Base-by-base conservation (phyloP, 192 early-diverging fungal genomes). In the Coemansia sp. region DNA sequence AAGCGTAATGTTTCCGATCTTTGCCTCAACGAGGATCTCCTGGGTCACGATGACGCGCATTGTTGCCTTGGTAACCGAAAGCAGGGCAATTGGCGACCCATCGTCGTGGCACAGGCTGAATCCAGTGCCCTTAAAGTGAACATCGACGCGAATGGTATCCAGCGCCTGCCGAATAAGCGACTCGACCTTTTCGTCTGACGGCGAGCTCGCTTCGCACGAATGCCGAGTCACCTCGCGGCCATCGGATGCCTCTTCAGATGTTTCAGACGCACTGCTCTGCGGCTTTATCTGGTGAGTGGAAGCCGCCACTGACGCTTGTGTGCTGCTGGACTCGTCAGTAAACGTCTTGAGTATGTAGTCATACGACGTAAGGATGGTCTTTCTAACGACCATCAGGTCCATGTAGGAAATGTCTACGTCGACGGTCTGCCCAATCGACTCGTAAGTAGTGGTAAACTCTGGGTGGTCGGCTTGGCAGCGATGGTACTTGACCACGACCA, bases 51-150 rank as follows among this genome's bases (percentile, higher is more conserved):
- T 72, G 3, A 93, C 85, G 1, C 82, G 72, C 48, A 93, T 81
- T n/a, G 88, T 80, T 3, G 90, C 90, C 16, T 83, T 83, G 0
- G 88, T 90, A 1, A 94, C 86, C 22, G 81, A 83, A 55, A 87
- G 78, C 0, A 90, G 89, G 0, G 92, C 94, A 22, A 94, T 79
- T 4, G 85, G 69, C 11, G 62, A 54, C 19, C 78, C 82, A 32
- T 89, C 88, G 62, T 95, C 91, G 55, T 93, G 87, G 59, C 91
- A 92, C 16, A 95, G 68, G 14, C 91, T 79, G 69, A 97, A 88
- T 50, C 87, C 86, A 8, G 94, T 89, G 67, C 92, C 90, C 34
- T 87, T 88, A 67, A 91, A 71, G 46, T 80, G 84, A 16, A 92
- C 82, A 18, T 88, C 85, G 3, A 97, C 90, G 16, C 87, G 82